Conservation (phyloP, 441 rosid species). For the Pelargonium citronellum region DNA sequence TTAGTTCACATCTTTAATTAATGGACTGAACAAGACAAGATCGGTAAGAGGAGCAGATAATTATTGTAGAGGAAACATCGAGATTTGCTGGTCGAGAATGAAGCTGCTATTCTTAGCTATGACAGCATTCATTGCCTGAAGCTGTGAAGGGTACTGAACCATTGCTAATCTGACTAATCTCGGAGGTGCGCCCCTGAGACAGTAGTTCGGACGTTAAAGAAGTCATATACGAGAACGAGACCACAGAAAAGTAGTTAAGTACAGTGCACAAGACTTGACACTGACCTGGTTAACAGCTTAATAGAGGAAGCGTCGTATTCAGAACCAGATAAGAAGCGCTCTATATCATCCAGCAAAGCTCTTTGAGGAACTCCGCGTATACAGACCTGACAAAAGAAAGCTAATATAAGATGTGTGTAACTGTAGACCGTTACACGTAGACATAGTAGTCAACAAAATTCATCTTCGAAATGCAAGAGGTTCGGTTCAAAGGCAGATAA, state of each 20-base stretch:
- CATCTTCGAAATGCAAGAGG: no score
- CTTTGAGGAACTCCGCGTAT: conserved; percentile 55
- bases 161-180: conserved; percentile 34
- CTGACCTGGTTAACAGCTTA: conserved; percentile 36
- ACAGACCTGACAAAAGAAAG: conserved; percentile 41
- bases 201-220: conserved; percentile 13
- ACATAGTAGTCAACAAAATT: background rate
- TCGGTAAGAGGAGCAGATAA: no score
- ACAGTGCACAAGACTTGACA: background rate
- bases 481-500: no score
- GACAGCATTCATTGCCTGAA: conserved; percentile 62
- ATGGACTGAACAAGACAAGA: no score
- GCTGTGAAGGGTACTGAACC: conserved; percentile 49
- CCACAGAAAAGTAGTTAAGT: background rate
- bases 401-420: background rate
- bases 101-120: conserved; percentile 54
- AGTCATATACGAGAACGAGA: background rate
- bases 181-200: conserved; percentile 36
- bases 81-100: conserved; percentile 56
- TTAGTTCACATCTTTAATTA: no score
- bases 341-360: conserved; percentile 53
- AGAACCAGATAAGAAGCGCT: conserved; percentile 69
- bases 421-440: background rate
- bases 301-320: conserved; percentile 50
- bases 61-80: conserved; percentile 66